These are phyloP conservation scores for Penicillium griseofulvum DNA, from an alignment of 2,329 filamentous ascomycete species.

Conservation along the genomic window DNA sequence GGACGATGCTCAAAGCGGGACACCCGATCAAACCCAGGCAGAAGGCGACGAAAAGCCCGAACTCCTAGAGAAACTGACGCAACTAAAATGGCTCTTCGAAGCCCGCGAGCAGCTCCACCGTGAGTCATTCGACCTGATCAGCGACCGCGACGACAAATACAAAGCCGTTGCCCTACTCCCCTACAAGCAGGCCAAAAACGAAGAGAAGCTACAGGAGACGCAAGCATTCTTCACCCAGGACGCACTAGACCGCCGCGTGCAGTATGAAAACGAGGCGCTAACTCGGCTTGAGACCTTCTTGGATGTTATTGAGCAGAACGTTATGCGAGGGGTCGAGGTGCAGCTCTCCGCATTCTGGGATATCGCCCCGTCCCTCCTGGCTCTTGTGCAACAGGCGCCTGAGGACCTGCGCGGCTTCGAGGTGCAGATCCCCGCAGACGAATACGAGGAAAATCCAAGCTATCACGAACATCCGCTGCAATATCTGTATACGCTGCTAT, in stretches of 20 bases:
- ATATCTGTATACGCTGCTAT: constrained; percentile 81
- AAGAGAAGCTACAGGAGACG: constrained; percentile 75
- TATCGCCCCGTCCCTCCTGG: constrained; percentile 78
- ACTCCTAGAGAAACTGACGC: constrained; percentile 86
- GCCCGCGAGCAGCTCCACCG: constrained; percentile 83
- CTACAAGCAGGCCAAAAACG: constrained; percentile 70
- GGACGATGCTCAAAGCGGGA: constrained; percentile 64
- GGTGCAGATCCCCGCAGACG: constrained; percentile 72
- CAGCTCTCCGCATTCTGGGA: constrained; percentile 98
- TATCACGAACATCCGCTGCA: constrained; percentile 81
- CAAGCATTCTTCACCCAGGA: constrained; percentile 81
- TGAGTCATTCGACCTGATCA: constrained; percentile 78
- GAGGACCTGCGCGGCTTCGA: constrained; percentile 56
- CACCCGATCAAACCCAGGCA: constrained; percentile 83
- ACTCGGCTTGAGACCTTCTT: constrained; percentile 74
- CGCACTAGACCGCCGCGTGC: constrained; percentile 66
- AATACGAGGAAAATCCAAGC: constrained; percentile 78
- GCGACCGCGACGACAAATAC: constrained; percentile 82
- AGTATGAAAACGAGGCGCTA: constrained; percentile 69
- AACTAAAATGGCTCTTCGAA: constrained; percentile 97
- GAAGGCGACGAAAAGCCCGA: constrained; percentile 95
- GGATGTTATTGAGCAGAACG: constrained; percentile 76
- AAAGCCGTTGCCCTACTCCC: constrained; percentile 78
- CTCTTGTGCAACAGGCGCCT: constrained; percentile 78
- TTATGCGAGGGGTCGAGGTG: constrained; percentile 81